phyloP scores from a whole-genome alignment of 345 rosid species.

The Erucastrum elatum region DNA sequence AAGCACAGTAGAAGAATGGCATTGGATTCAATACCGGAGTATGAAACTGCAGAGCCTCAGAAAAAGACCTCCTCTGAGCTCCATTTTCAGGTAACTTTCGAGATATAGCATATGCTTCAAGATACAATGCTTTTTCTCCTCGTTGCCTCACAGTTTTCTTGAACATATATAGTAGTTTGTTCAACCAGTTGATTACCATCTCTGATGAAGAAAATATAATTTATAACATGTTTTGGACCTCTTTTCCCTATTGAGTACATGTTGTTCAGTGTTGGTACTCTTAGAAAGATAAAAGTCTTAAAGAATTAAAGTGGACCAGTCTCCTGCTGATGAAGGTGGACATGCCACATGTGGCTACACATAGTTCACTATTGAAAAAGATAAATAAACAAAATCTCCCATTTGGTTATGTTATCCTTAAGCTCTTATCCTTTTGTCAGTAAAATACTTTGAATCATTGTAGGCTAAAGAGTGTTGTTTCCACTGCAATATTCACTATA shows the following conservation, averaged over 20 bases:
- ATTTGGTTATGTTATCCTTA: too few species aligned
- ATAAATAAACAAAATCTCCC: too few species aligned
- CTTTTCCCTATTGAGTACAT: too few species aligned
- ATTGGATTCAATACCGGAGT: constrained; percentile 79
- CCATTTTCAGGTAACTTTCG: constrained; percentile 54
- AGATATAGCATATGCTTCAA: not conserved
- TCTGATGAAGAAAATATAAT: not conserved
- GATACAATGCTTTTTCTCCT: not conserved
- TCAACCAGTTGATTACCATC: not conserved
- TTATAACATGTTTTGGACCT: not conserved
- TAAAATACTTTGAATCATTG: not conserved
- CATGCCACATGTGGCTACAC: too few species aligned
- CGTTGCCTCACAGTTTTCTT: not conserved
- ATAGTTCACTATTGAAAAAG: too few species aligned
- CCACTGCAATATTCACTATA: not conserved
- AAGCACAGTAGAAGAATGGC: constrained; percentile 59
- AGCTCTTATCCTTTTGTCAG: too few species aligned
- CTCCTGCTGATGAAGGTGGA: too few species aligned
- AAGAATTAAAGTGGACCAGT: too few species aligned
- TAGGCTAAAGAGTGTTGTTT: not conserved
- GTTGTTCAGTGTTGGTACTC: too few species aligned
- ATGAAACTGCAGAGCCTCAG: constrained; percentile 49
- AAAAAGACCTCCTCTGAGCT: constrained; percentile 40
- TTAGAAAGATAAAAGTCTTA: too few species aligned
- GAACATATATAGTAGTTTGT: not conserved